Evolutionary conservation across 768 basidiomycete species (phyloP), one percentile per base, ranked within the genome.

Genomic region (Tricholoma bakamatsutake): DNA sequence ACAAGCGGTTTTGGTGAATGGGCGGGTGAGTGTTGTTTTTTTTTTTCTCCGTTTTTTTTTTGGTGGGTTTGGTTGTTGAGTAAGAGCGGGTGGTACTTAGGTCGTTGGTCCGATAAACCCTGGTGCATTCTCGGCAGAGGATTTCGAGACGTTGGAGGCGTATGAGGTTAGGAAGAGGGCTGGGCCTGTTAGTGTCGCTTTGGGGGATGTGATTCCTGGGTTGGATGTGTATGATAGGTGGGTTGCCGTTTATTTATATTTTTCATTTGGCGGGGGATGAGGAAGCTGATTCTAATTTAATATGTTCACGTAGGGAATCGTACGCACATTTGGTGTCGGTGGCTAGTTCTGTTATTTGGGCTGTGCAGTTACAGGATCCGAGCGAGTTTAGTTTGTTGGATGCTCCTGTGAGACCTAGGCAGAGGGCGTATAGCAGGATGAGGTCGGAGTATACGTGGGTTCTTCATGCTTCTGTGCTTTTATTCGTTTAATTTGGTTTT

Each of bases 151-250:
- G 1, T 70, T 98, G 45, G 82, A 85, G 57, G 69, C 72, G 5
- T 95, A 87, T 67, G 97, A 99, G 69, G 68, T 85, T 43, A 73
- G 74, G 13, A 86, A 85, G 63, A 80, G 93, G 45, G 79, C 85
- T 1, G 76, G 80, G 50, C 84, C 90, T 4, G 81, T 95, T 10
- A 67, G 87, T 9, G 75, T 77, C 13, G 88, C 91, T 0, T 68
- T 98, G 30, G 65, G 80, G 52, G 78, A 74, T 2, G 72, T 88
- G 52, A 70, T 75, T 13, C 71, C 76, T n/a, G 64, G 68, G 28
- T 59, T 72, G 6, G 60, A 62, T 28, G 65, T 71, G 1, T 57
- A 73, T 50, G 77, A 82, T 50, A 63, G 72, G 81, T 85, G 55
- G n/a, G n/a, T n/a, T n/a, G n/a, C n/a, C n/a, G n/a, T n/a, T n/a